Evolutionary conservation across 148 eudicot species (phyloP).

Genomic region (Vaccinium macrocarpon): DNA sequence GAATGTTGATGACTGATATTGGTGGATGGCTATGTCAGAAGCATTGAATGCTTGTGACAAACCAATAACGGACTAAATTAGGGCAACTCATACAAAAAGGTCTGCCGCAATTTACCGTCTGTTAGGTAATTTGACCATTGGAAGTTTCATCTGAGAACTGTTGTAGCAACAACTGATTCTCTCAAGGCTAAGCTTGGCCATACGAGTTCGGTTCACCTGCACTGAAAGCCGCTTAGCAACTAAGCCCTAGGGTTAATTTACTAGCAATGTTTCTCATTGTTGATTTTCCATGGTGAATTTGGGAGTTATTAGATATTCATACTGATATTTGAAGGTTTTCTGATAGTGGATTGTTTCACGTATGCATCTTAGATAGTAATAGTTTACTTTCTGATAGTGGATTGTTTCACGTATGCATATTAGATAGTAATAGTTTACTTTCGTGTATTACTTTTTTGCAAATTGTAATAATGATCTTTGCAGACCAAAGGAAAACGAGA

Average conservation of each 20-base stretch:
- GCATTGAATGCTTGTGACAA: background rate
- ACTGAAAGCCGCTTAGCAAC: no score
- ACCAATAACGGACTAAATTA: background rate
- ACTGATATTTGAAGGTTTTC: constrained; percentile 3
- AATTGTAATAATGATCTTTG: constrained; percentile 1
- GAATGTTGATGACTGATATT: background rate
- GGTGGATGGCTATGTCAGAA: background rate
- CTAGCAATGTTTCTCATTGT: background rate
- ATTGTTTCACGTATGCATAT: background rate
- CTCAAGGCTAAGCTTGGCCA: background rate
- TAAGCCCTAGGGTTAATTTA: background rate
- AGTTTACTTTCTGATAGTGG: background rate
- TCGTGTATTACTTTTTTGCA: background rate
- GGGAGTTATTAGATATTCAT: background rate
- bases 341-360: background rate
- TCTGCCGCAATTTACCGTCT: background rate
- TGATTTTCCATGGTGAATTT: background rate
- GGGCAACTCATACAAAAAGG: background rate
- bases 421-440: background rate
- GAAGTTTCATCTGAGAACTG: background rate
- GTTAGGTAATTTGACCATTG: background rate
- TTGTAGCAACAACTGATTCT: background rate
- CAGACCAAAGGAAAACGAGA: constrained; percentile 91
- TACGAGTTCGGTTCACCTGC: no score
- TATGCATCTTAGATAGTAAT: background rate